phyloP scores from a whole-genome alignment of 2,329 filamentous ascomycete genomes.

The Penicillium janthinellum region DNA sequence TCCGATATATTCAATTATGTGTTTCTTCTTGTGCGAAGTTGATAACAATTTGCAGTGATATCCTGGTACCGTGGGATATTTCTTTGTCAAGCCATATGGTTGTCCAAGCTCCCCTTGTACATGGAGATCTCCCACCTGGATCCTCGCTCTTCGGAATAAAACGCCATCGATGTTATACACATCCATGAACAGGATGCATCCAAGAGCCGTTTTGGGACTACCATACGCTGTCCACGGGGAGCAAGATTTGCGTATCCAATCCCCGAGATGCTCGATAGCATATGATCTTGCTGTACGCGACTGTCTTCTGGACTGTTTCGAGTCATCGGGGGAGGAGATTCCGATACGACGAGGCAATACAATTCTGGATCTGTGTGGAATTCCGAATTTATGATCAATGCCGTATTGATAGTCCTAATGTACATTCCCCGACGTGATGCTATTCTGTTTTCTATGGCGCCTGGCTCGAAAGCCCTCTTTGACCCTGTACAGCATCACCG shows the following conservation, averaged over 20 bases:
- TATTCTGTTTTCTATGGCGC: neutral
- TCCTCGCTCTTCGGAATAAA: too few relatives aligned
- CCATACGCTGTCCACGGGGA: too few relatives aligned
- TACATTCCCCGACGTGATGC: neutral
- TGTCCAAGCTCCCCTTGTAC: too few relatives aligned
- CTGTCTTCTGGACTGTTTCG: neutral
- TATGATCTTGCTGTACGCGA: too few relatives aligned
- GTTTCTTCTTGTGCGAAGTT: neutral
- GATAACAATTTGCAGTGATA: neutral
- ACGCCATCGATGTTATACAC: too few relatives aligned
- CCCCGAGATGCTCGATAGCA: too few relatives aligned
- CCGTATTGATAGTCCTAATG: neutral
- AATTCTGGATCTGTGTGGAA: neutral
- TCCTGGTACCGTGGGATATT: too few relatives aligned
- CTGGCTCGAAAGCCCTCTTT: neutral
- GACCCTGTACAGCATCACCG: neutral
- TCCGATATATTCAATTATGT: neutral
- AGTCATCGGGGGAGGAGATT: slow-evolving; percentile 16
- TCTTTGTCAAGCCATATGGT: too few relatives aligned
- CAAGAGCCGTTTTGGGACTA: too few relatives aligned
- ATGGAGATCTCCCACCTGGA: too few relatives aligned
- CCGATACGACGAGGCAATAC: slow-evolving; percentile 7
- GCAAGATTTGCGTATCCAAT: too few relatives aligned
- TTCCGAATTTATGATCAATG: neutral
- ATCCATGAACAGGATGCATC: too few relatives aligned